phyloP scores from a whole-genome alignment of 2,329 filamentous ascomycete species.

The Paecilomyces variotii region DNA sequence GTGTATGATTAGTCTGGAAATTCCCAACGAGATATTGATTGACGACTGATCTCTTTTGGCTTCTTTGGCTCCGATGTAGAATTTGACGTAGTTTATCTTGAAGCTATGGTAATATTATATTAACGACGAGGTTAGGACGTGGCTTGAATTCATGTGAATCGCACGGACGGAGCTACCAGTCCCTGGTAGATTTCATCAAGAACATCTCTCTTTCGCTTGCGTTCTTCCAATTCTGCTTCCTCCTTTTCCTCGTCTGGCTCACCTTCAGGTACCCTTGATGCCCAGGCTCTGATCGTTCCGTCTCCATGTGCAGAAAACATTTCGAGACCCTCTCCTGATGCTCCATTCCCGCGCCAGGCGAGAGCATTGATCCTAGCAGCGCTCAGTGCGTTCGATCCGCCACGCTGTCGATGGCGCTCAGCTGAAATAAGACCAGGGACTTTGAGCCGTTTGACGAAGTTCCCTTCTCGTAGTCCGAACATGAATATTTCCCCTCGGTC shows the following conservation, averaged over 20 bases:
- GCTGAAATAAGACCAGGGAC: conserved; percentile 49
- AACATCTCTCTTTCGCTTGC: conserved; percentile 65
- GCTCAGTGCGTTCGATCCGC: conserved; percentile 40
- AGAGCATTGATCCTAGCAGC: conserved; percentile 64
- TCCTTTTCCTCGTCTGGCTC: conserved; percentile 33
- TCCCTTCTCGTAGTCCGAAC: conserved; percentile 72
- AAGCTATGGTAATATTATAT: not conserved
- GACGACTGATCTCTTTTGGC: not conserved
- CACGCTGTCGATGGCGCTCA: conserved; percentile 25
- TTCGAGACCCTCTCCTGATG: conserved; percentile 50
- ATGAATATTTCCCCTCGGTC: conserved; percentile 62
- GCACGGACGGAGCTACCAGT: conserved; percentile 64
- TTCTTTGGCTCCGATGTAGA: not conserved
- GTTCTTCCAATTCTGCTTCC: conserved; percentile 42
- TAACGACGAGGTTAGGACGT: not conserved
- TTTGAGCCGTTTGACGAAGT: conserved; percentile 61
- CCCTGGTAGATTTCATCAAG: conserved; percentile 73
- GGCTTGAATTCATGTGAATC: conserved; percentile 40
- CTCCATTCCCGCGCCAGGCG: conserved; percentile 62
- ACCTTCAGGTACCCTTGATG: conserved; percentile 49
- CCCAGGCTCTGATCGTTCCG: conserved; percentile 75
- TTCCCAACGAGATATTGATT: not conserved
- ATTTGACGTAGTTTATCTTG: not conserved
- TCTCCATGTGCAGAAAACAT: conserved; percentile 80
- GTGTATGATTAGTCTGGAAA: not conserved